Conservation (phyloP, 208 protist genomes). For the Herpetomonas tarakana region DNA sequence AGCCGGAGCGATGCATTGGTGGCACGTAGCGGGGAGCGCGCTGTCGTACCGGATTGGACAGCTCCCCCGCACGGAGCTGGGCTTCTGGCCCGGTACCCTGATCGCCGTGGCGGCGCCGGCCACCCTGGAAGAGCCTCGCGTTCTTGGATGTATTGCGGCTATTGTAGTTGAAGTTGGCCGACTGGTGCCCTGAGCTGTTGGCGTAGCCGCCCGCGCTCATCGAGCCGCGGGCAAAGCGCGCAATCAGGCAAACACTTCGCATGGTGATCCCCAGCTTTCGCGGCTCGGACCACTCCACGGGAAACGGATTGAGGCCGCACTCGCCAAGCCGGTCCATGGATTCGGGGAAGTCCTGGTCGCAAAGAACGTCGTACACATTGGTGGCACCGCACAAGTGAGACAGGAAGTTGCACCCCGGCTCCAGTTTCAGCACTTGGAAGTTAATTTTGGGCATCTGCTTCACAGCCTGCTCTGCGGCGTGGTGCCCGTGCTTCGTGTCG, state of each 20-base stretch:
- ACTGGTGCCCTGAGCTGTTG: constrained; percentile 48
- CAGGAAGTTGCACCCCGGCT: constrained; percentile 69
- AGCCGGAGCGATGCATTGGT: constrained; percentile 60
- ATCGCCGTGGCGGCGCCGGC: constrained; percentile 60
- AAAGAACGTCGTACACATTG: constrained; percentile 83
- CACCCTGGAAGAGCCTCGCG: constrained; percentile 53
- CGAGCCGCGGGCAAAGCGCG: constrained; percentile 63
- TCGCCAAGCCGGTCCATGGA: constrained; percentile 81
- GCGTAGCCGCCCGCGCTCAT: constrained; percentile 80
- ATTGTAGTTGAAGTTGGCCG: constrained; percentile 60
- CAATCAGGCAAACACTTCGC: constrained; percentile 78
- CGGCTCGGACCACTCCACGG: constrained; percentile 85
- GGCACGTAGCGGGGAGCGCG: constrained; percentile 70
- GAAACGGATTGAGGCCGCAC: constrained; percentile 85
- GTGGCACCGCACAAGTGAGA: constrained; percentile 72
- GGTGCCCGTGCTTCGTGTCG: constrained; percentile 50
- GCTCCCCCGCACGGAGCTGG: constrained; percentile 66
- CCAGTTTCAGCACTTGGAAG: constrained; percentile 72
- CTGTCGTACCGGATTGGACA: constrained; percentile 68
- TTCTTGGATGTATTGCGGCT: constrained; percentile 58
- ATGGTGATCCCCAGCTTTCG: constrained; percentile 83
- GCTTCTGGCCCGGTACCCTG: constrained; percentile 50
- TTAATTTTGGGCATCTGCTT: constrained; percentile 48
- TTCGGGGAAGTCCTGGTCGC: constrained; percentile 81
- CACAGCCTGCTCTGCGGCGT: constrained; percentile 43